These are phyloP conservation scores for Lolium multiflorum DNA, from an alignment of 176 grass and related monocot genomes.

Conservation along the genomic window DNA sequence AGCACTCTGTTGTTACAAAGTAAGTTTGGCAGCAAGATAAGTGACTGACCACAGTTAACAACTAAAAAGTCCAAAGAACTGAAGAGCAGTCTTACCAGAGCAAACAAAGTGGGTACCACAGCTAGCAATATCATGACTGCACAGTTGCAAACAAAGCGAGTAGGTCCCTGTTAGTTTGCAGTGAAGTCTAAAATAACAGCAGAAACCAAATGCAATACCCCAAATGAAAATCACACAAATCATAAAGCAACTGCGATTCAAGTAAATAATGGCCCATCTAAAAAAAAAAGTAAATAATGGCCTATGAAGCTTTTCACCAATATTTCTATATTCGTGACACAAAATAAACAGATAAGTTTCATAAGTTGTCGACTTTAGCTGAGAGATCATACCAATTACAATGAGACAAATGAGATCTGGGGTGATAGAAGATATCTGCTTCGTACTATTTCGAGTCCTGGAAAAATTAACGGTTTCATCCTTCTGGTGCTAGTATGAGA, in stretches of 20 bases:
- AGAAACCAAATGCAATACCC: background rate
- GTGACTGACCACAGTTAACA: background rate
- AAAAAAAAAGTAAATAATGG: background rate
- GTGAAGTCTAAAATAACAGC: background rate
- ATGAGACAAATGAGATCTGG: constrained; percentile 45
- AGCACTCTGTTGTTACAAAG: background rate
- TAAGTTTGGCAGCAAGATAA: too few species aligned
- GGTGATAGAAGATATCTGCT: background rate
- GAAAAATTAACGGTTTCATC: too few species aligned
- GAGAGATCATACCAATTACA: constrained; percentile 98
- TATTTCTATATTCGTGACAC: constrained; percentile 2
- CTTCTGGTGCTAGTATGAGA: background rate
- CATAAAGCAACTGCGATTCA: background rate
- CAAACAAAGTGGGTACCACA: too few species aligned
- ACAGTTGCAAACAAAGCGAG: background rate
- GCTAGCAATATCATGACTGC: background rate
- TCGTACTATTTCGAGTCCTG: background rate
- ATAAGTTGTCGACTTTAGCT: constrained; percentile 50
- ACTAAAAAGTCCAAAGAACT: background rate
- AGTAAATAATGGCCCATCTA: background rate
- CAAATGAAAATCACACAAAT: too few species aligned
- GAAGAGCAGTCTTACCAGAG: background rate
- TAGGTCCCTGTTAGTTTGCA: background rate
- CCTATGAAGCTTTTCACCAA: constrained; percentile 1
- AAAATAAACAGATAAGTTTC: constrained; percentile 4